These are phyloP conservation scores for Chaetomium sp. DNA, from an alignment of 2,329 filamentous ascomycete genomes.

Conservation along the genomic window DNA sequence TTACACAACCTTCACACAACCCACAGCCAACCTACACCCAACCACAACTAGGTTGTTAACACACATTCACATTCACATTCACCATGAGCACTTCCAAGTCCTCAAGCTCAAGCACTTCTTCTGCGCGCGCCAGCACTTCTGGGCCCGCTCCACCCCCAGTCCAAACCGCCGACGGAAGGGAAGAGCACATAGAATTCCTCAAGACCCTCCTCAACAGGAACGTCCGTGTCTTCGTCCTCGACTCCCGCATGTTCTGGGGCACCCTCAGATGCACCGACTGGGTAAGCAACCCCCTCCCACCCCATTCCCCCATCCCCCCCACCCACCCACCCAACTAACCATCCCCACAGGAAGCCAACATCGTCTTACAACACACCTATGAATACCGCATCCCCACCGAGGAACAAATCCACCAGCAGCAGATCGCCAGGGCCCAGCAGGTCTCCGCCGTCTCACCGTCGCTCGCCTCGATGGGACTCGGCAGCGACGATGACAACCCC, in stretches of 20 bases:
- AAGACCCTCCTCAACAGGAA: conserved; percentile 73
- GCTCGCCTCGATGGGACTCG: background rate
- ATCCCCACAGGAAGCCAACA: conserved; percentile 74
- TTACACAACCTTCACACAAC: too few species aligned
- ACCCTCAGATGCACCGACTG: conserved; percentile 93
- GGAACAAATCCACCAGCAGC: conserved; percentile 39
- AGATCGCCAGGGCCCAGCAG: conserved; percentile 43
- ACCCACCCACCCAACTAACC: background rate
- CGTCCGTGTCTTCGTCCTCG: conserved; percentile 76
- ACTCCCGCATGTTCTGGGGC: conserved; percentile 86
- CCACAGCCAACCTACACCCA: too few species aligned
- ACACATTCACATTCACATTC: background rate
- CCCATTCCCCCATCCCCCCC: background rate
- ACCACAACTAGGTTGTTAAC: background rate
- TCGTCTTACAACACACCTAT: conserved; percentile 82
- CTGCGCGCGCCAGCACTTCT: too few species aligned
- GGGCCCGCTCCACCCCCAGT: background rate
- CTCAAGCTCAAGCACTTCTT: background rate
- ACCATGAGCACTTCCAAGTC: conserved; percentile 9
- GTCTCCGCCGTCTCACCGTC: background rate
- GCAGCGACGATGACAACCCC: background rate
- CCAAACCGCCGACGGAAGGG: conserved; percentile 38
- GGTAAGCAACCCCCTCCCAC: conserved; percentile 51
- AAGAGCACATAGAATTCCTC: conserved; percentile 59
- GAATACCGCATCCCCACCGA: conserved; percentile 79